These are phyloP conservation scores for Thermoascus crustaceus DNA, from an alignment of 2,329 filamentous ascomycete species.

Conservation along the genomic window DNA sequence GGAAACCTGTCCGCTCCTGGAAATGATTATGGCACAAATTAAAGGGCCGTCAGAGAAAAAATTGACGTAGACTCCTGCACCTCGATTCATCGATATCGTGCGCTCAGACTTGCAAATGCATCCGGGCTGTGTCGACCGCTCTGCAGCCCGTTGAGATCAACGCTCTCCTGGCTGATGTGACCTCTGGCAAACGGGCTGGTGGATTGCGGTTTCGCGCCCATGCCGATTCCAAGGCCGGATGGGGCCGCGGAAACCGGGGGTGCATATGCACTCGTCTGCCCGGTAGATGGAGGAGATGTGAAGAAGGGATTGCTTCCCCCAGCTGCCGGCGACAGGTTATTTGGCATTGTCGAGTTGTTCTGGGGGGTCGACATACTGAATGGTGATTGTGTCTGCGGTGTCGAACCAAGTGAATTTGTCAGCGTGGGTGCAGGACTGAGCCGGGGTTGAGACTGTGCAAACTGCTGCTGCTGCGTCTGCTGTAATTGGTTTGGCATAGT, in stretches of 20 bases:
- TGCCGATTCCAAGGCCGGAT: slow-evolving; percentile 11
- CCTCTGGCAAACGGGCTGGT: slow-evolving; percentile 16
- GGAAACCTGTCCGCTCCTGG: background rate
- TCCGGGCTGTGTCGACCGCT: slow-evolving; percentile 44
- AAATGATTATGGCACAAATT: background rate
- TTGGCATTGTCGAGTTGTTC: slow-evolving; percentile 24
- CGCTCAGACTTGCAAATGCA: slow-evolving; percentile 43
- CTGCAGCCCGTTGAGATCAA: slow-evolving; percentile 40
- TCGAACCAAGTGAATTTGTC: slow-evolving; percentile 14
- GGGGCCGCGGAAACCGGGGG: slow-evolving; percentile 5
- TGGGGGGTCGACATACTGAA: slow-evolving; percentile 16
- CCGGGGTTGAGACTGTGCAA: slow-evolving; percentile 10
- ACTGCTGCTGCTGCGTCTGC: slow-evolving; percentile 11
- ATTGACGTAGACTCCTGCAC: background rate
- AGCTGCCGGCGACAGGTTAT: slow-evolving; percentile 1
- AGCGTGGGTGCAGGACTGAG: slow-evolving; percentile 15
- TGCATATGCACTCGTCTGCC: background rate
- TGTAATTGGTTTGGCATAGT: slow-evolving; percentile 18
- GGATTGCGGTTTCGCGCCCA: slow-evolving; percentile 12
- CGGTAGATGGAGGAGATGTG: slow-evolving; percentile 6
- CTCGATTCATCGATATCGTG: slow-evolving; percentile 30
- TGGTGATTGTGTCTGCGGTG: slow-evolving; percentile 16
- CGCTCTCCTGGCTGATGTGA: slow-evolving; percentile 42
- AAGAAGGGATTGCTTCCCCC: slow-evolving; percentile 27
- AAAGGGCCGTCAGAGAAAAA: background rate